These are phyloP conservation scores for Hanseniaspora jakobsenii DNA, from an alignment of 805 yeast species.

Conservation along the genomic window DNA sequence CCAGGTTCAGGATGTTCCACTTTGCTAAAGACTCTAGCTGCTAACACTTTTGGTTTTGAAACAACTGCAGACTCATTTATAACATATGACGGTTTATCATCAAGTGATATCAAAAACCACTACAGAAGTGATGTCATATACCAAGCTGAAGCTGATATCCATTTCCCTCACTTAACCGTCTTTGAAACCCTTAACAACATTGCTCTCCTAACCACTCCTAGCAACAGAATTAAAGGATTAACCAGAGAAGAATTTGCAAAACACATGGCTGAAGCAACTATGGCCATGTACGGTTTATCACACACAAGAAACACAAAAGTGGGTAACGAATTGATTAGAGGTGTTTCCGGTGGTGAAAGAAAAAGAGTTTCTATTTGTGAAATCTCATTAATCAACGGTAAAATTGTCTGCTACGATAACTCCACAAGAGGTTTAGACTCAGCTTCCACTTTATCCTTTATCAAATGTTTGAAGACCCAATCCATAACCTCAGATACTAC, in stretches of 20 bases:
- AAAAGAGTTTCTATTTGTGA: slow-evolving; percentile 68
- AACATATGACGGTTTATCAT: slow-evolving; percentile 40
- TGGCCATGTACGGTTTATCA: slow-evolving; percentile 40
- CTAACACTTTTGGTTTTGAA: slow-evolving; percentile 45
- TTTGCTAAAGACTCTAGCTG: slow-evolving; percentile 43
- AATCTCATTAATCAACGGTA: slow-evolving; percentile 39
- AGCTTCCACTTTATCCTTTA: slow-evolving; percentile 50
- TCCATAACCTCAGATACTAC: slow-evolving; percentile 39
- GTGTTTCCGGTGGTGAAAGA: slow-evolving; percentile 67
- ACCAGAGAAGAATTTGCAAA: slow-evolving; percentile 37
- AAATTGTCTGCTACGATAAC: slow-evolving; percentile 44
- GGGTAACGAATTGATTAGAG: slow-evolving; percentile 55
- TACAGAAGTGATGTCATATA: slow-evolving; percentile 54
- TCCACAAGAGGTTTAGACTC: slow-evolving; percentile 58
- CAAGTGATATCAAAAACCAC: slow-evolving; percentile 34
- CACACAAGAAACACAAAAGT: slow-evolving; percentile 56
- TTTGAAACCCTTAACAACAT: slow-evolving; percentile 47
- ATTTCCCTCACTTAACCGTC: slow-evolving; percentile 54
- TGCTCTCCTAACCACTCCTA: slow-evolving; percentile 44
- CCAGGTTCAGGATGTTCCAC: slow-evolving; percentile 70
- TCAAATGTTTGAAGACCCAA: slow-evolving; percentile 41
- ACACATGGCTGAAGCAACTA: slow-evolving; percentile 38
- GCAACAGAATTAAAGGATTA: slow-evolving; percentile 42
- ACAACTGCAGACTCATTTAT: slow-evolving; percentile 35
- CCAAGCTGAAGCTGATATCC: slow-evolving; percentile 52